Base-by-base conservation (phyloP, 2,329 filamentous ascomycete species). In the Daldinia eschscholtzii region DNA sequence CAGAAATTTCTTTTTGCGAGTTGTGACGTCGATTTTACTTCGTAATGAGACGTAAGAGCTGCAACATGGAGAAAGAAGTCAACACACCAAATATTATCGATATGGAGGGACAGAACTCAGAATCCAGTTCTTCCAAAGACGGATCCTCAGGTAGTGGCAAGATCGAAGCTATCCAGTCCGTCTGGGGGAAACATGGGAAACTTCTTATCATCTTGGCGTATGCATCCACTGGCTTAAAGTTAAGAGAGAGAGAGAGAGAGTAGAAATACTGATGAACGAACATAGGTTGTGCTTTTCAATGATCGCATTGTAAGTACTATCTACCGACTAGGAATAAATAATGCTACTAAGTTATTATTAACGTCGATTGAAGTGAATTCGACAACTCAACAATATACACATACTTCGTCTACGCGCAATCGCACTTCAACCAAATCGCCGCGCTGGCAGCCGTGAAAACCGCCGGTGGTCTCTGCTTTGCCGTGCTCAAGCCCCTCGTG, bases 391-490 rank as follows among this genome's bases (percentile, higher is more conserved):
- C 80, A 1, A 74, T 80, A 13, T 76, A 76, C 41, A 80, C 77
- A 4, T 82, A 83, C 72, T 76, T 78, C 50, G 80, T 79, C 61
- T 83, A 83, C 68, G 81, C 81, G 2, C 74, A 79, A 2, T 83
- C 81, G 0, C 74, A 77, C 13, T 83, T 83, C 63, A 72, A 79
- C 61, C 70, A 76, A 6, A 73, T 82, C 2, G 77, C 80, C 13
- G 75, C 77, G 67, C 71, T 80, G 35, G 76, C 78, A 2, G 78
- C 79, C 1, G 68, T 82, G 6, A 75, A 74, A 44, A 81, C 80
- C 0, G 80, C 80, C 4, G 76, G 75, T 4, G 78, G 77, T 35
- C 80, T 83, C 39, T 75, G 82, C 35, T 77, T 77, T 7, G 80
- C 80, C 2, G 77, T 82, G 7, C 63, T 78, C 18, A 83, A 83